Conservation (phyloP, 306 rosid genomes). For the Sechiopsis laciniata region DNA sequence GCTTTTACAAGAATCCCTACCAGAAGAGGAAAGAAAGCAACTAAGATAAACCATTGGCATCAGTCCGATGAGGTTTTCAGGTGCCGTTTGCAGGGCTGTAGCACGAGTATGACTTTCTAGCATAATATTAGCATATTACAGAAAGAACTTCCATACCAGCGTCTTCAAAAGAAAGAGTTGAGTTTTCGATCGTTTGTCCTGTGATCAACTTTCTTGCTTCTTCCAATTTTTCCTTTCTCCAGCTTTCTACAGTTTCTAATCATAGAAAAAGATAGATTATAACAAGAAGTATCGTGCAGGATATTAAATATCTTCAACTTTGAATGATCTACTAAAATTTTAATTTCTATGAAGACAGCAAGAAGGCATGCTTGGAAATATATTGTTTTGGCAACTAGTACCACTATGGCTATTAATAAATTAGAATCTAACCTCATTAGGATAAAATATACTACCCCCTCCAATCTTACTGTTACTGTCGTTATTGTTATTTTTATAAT, state of each 20-base stretch:
- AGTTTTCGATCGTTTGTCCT: slow-evolving; percentile 29
- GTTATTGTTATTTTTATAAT: not conserved
- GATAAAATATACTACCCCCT: not conserved
- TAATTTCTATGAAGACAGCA: not conserved
- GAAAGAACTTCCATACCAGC: slow-evolving; percentile 47
- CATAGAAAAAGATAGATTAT: slow-evolving; percentile 9
- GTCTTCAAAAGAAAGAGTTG: slow-evolving; percentile 46
- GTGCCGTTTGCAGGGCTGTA: not conserved
- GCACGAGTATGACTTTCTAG: not conserved
- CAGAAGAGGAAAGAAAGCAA: slow-evolving; percentile 19
- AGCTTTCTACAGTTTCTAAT: slow-evolving; percentile 66
- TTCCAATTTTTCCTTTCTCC: slow-evolving; percentile 70
- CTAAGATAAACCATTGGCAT: not conserved
- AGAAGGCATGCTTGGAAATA: not conserved
- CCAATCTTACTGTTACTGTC: not conserved
- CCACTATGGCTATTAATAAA: not conserved
- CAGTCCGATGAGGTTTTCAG: not conserved
- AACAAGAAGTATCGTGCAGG: slow-evolving; percentile 19
- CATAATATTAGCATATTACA: not conserved
- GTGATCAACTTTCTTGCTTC: slow-evolving; percentile 42
- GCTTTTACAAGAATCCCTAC: slow-evolving; percentile 63
- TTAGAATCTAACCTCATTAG: not conserved
- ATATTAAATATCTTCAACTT: not conserved
- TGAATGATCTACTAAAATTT: not conserved
- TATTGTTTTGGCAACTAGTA: not conserved